A percentile compares a stretch with the other conserved stretches of the same genome.
Evolutionary conservation across 805 yeast species (phyloP).

Genomic region (Schizosaccharomyces cryophilus): DNA sequence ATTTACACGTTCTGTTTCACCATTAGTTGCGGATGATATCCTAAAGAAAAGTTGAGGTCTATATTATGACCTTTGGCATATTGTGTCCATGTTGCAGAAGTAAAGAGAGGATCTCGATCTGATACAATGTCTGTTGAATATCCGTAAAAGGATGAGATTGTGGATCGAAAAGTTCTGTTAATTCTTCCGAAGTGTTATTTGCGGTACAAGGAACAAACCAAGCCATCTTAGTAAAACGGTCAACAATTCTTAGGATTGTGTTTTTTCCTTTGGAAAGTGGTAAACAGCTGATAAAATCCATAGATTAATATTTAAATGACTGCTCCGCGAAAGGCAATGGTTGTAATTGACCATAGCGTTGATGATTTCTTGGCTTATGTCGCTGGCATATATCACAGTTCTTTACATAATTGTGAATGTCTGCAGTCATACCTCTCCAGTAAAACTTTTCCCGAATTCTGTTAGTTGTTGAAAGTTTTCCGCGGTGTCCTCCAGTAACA

Average conservation of each 20-base stretch:
- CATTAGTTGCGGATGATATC: neutral
- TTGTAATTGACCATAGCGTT: slow-evolving; percentile 4
- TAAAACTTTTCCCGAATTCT: neutral
- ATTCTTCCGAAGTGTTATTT: neutral
- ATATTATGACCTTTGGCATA: neutral
- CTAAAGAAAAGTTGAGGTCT: neutral
- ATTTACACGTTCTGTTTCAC: neutral
- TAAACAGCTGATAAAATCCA: slow-evolving; percentile 9
- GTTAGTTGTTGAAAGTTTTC: neutral
- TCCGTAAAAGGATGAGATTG: neutral
- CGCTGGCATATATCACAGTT: neutral
- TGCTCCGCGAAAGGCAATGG: slow-evolving; percentile 7
- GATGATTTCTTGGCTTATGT: neutral
- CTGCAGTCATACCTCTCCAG: neutral
- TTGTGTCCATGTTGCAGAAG: neutral
- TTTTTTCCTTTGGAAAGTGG: slow-evolving; percentile 5
- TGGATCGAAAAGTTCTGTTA: neutral
- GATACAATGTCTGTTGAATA: neutral
- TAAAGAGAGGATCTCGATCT: neutral
- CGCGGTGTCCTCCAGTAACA: neutral
- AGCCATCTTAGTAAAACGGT: slow-evolving; percentile 9
- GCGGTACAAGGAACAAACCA: slow-evolving; percentile 7
- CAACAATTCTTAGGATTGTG: slow-evolving; percentile 8
- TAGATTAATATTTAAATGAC: slow-evolving; percentile 5
- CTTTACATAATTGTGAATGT: neutral